Conservation (phyloP, 352 stramenopile genomes). For the Phytophthora nicotianae region DNA sequence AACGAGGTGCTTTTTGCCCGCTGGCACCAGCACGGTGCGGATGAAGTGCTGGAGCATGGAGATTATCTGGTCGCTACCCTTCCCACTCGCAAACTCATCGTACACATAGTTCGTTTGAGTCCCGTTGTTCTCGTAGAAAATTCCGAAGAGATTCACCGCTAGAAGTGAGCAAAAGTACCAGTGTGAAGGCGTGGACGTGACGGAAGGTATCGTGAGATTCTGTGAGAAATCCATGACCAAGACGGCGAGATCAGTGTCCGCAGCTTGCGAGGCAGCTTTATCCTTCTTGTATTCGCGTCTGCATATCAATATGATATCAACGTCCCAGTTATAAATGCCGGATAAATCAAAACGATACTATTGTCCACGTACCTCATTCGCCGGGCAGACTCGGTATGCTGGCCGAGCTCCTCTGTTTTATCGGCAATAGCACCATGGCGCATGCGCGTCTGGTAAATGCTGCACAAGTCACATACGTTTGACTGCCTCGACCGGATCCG, state of each 20-base stretch:
- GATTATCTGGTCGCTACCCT: not conserved
- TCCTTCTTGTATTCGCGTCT: not conserved
- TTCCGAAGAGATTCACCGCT: slow-evolving; percentile 19
- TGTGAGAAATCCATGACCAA: slow-evolving; percentile 10
- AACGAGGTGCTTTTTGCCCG: not conserved
- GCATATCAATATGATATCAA: not conserved
- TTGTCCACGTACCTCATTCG: not conserved
- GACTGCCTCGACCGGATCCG: not conserved
- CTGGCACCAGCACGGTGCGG: not conserved
- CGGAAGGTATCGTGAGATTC: slow-evolving; percentile 21
- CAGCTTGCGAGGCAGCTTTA: not conserved
- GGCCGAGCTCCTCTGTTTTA: not conserved
- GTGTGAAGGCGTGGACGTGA: slow-evolving; percentile 8
- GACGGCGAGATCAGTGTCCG: not conserved
- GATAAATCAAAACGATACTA: not conserved
- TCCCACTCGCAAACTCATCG: not conserved
- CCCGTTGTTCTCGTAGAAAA: slow-evolving; percentile 12
- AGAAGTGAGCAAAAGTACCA: slow-evolving; percentile 29
- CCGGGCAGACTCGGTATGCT: not conserved
- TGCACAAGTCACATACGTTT: not conserved
- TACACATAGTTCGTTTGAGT: slow-evolving; percentile 20
- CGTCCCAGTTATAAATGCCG: not conserved
- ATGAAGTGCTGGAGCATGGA: not conserved
- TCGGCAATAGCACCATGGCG: not conserved
- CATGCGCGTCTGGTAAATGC: not conserved